These are phyloP conservation scores for Acanthamoeba castellanii DNA, from an alignment of 208 protist species.

Conservation along the genomic window DNA sequence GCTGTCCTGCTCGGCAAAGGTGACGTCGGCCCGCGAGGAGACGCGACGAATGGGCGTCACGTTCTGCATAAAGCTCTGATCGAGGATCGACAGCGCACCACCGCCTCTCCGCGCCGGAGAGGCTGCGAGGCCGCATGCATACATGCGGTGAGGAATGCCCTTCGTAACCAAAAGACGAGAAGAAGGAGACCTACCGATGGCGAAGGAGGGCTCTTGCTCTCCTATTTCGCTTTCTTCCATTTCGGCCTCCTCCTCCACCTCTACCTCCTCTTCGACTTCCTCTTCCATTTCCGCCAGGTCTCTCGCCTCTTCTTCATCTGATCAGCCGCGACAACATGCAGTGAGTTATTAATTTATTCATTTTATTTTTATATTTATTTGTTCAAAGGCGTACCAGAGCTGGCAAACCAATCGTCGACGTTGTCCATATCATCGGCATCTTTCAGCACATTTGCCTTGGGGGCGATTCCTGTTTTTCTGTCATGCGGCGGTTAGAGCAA, in stretches of 20 bases:
- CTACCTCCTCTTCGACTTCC: conserved; percentile 4
- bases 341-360: background rate
- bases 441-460: conserved; percentile 23
- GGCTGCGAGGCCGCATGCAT: background rate
- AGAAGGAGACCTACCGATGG: background rate
- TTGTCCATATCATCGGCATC: conserved; percentile 51
- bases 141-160: background rate
- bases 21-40: background rate
- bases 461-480: conserved; percentile 21
- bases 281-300: background rate
- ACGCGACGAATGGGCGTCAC: conserved; percentile 2
- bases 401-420: conserved; percentile 39
- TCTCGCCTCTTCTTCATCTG: background rate
- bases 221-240: background rate
- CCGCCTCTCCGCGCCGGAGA: background rate
- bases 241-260: background rate
- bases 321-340: no score
- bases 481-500: background rate
- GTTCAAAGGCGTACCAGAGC: background rate
- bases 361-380: no score
- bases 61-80: background rate
- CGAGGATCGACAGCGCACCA: background rate
- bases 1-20: background rate
- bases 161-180: no score
- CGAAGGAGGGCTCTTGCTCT: conserved; percentile 19